Base-by-base conservation (phyloP, 495 filamentous ascomycete species). In the Neurospora sp. region DNA sequence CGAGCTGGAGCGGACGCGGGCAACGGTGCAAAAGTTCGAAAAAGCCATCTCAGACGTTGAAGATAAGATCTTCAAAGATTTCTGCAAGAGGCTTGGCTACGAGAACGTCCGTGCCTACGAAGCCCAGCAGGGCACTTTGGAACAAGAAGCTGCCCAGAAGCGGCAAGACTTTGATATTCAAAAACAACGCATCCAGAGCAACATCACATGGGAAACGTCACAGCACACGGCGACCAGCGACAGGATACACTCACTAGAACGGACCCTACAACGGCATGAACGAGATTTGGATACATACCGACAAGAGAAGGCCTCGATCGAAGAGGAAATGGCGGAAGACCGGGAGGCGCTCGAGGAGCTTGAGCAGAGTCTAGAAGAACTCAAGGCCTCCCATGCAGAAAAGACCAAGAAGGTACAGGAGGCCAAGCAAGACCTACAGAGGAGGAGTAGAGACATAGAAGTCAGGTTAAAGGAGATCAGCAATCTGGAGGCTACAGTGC, bases 61-160 rank as follows among this genome's bases (percentile, higher is more conserved):
- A 79, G 95, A 99, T 80, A 89, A 94, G 75, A 88, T 99, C 28
- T 98, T 97, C 80, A 86, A 86, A 31, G 87, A 87, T 28, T 99
- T 98, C 84, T 98, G 96, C 84, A 88, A 90, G 77, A 89, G 93
- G 38, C 86, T 97, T 21, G 92, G 93, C 1, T 98, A 96, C 80
- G 87, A 90, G 24, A 91, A 94, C 77, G 97, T 99, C 75, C 92
- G 95, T 28, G 91, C 91, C 42, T 99, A 98, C 77, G 93, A 98
- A 81, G 91, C 90, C 8, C 94, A 96, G 73, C 96, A 98, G 80
- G 96, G 96, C 40, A 93, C 90, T 17, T 79, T 95, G 69, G 94
- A 98, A 77, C 92, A 97, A 81, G 94, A 98, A 77, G 91, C 90
- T 45, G 89, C 91, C 3, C 90, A 94, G 81, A 96, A 94, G 83